These are phyloP conservation scores for Aspergillus olivimuriae DNA, from an alignment of 495 filamentous ascomycete genomes.

Conservation along the genomic window DNA sequence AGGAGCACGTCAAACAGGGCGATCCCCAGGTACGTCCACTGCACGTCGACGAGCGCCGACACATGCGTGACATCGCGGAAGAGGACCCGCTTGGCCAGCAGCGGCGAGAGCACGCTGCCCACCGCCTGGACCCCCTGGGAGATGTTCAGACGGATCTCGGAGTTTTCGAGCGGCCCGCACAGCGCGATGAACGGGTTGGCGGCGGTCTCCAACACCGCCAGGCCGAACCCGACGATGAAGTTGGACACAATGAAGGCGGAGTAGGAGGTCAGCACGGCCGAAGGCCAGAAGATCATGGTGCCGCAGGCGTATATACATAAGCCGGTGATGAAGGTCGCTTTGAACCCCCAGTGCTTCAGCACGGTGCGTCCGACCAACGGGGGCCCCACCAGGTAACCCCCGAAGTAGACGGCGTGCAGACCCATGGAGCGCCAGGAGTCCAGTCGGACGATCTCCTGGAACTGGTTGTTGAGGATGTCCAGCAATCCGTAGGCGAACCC, in stretches of 20 bases:
- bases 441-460: conserved; percentile 43
- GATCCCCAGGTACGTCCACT: conserved; percentile 69
- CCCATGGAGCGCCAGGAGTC: conserved; percentile 45
- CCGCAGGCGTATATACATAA: conserved; percentile 59
- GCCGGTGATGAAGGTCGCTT: conserved; percentile 58
- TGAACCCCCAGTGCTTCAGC: conserved; percentile 61
- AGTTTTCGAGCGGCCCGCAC: conserved; percentile 60
- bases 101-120: conserved; percentile 54
- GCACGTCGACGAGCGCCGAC: conserved; percentile 54
- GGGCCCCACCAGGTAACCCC: conserved; percentile 55
- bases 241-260: conserved; percentile 60
- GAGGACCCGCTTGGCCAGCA: conserved; percentile 56
- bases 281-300: conserved; percentile 66
- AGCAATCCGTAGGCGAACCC: conserved; percentile 82
- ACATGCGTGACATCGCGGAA: conserved; percentile 47
- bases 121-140: conserved; percentile 65
- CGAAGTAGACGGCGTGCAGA: conserved; percentile 59
- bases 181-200: conserved; percentile 65
- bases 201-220: conserved; percentile 57
- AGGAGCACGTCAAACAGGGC: conserved; percentile 58
- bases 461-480: conserved; percentile 62
- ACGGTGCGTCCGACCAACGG: conserved; percentile 50
- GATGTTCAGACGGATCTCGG: conserved; percentile 59
- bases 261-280: conserved; percentile 60
- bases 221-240: conserved; percentile 59